phyloP scores from a whole-genome alignment of 805 yeast genomes.

The Teunomyces tritomae region DNA sequence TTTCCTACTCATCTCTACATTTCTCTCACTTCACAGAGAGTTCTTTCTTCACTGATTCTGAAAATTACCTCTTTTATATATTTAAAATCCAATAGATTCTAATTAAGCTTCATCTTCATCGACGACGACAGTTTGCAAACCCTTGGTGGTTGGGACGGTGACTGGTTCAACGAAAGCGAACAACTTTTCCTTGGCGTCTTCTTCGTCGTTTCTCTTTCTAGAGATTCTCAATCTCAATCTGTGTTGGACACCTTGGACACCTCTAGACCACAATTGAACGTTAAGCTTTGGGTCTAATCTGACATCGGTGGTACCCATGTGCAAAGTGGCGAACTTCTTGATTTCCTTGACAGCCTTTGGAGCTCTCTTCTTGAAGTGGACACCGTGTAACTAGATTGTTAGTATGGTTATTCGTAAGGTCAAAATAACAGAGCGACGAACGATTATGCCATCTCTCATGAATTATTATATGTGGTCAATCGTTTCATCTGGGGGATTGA shows the following conservation, averaged over 20 bases:
- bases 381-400: conserved; percentile 84
- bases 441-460: neutral
- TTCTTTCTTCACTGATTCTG: conserved; percentile 3
- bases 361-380: conserved; percentile 99
- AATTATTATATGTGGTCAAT: neutral
- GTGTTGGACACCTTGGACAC: conserved; percentile 98
- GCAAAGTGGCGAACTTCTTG: conserved; percentile 96
- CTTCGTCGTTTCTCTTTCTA: conserved; percentile 99
- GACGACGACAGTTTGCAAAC: conserved; percentile 96
- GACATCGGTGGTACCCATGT: conserved; percentile 99
- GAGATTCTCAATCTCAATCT: conserved; percentile 98
- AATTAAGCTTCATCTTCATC: conserved; percentile 66
- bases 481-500: neutral
- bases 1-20: neutral
- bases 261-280: conserved; percentile 99
- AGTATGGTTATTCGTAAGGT: conserved; percentile 29
- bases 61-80: conserved; percentile 1
- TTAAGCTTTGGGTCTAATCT: conserved; percentile 98
- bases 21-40: neutral
- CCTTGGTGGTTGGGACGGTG: conserved; percentile 90
- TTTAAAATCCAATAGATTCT: conserved; percentile 5
- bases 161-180: conserved; percentile 98
- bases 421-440: conserved; percentile 3
- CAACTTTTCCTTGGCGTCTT: conserved; percentile 96
- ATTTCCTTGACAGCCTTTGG: conserved; percentile 99